A percentile compares a stretch with the other conserved stretches of the same genome.
Evolutionary conservation across 768 basidiomycete species (phyloP).

Genomic region (Hygrophoropsis aurantiaca): DNA sequence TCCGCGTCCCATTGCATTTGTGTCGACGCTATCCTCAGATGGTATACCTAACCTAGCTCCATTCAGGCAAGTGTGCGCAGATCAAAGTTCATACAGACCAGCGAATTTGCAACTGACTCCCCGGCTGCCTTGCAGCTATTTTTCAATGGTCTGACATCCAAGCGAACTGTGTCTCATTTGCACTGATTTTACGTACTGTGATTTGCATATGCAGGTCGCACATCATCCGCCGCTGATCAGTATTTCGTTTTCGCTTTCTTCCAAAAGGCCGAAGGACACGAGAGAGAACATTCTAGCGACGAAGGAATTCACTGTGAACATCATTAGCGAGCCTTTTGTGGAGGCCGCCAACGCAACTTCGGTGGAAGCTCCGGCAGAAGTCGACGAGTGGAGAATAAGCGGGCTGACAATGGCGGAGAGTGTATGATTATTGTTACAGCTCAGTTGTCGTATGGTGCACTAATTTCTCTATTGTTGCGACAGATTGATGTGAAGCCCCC

Average conservation of each 20-base stretch:
- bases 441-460: conserved; percentile 6
- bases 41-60: conserved; percentile 63
- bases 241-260: conserved; percentile 53
- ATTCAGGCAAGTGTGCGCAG: conserved; percentile 49
- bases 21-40: conserved; percentile 54
- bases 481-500: conserved; percentile 51
- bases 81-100: neutral
- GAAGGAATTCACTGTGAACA: conserved; percentile 69
- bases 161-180: conserved; percentile 19
- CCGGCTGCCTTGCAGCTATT: conserved; percentile 45
- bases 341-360: conserved; percentile 58
- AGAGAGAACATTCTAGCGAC: conserved; percentile 62
- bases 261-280: conserved; percentile 55
- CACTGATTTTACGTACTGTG: conserved; percentile 8
- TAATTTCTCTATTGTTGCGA: conserved; percentile 11
- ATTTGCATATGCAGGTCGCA: conserved; percentile 41
- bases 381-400: conserved; percentile 61
- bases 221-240: conserved; percentile 68
- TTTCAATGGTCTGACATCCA: conserved; percentile 51
- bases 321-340: conserved; percentile 66
- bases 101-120: conserved; percentile 10
- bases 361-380: conserved; percentile 51
- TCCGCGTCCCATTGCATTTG: conserved; percentile 69
- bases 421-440: conserved; percentile 35
- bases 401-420: conserved; percentile 55